A percentile compares a stretch with the other conserved stretches of the same genome.
These are phyloP conservation scores for Schoenoplectus tabernaemontani DNA, from an alignment of 202 grass and related monocot genomes.

Conservation along the genomic window DNA sequence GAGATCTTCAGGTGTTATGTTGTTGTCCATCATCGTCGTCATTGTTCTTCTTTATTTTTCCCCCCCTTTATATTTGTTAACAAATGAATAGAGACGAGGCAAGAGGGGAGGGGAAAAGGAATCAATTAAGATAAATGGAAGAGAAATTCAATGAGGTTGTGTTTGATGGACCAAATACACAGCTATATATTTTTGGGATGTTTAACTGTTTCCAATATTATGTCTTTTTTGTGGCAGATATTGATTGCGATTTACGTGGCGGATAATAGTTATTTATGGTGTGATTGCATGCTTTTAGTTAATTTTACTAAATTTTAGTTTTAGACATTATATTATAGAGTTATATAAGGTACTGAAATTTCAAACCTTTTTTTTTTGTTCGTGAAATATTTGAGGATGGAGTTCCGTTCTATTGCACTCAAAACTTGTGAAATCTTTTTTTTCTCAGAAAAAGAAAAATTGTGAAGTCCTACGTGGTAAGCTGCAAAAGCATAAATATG, in stretches of 20 bases:
- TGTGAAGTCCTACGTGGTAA: too few relatives aligned
- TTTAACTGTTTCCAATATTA: neutral
- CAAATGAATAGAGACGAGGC: neutral
- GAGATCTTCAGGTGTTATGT: neutral
- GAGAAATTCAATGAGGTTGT: neutral
- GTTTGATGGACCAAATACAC: neutral
- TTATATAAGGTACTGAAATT: neutral
- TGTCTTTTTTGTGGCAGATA: neutral
- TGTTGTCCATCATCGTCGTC: neutral
- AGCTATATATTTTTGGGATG: conserved; percentile 6
- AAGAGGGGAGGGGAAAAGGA: neutral
- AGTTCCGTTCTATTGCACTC: too few relatives aligned
- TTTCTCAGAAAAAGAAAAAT: too few relatives aligned
- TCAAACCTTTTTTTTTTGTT: too few relatives aligned
- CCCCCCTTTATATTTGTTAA: neutral
- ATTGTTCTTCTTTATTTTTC: neutral
- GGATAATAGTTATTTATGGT: neutral
- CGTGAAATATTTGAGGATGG: too few relatives aligned
- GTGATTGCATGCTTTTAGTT: too few relatives aligned
- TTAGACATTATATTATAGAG: neutral
- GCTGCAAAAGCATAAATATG: too few relatives aligned
- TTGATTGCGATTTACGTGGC: neutral
- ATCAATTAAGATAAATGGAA: neutral
- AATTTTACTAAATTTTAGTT: neutral
- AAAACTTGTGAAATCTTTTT: too few relatives aligned